These are phyloP conservation scores for Sporodiniella umbellata DNA, from an alignment of 371 early-diverging fungal species.

Conservation along the genomic window DNA sequence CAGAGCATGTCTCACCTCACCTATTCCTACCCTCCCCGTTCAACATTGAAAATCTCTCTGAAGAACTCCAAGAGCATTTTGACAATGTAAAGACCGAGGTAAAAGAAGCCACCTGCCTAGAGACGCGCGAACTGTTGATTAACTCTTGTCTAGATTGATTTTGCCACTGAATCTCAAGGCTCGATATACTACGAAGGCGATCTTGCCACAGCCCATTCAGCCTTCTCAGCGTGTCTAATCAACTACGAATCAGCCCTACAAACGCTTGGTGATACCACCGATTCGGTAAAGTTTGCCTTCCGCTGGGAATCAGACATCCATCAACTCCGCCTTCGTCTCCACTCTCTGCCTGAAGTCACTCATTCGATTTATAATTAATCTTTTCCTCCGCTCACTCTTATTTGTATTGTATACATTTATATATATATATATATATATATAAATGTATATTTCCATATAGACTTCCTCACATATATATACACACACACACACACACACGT, in stretches of 20 bases:
- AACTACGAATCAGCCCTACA: slow-evolving; percentile 12
- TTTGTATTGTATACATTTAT: no score
- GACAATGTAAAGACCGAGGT: slow-evolving; percentile 22
- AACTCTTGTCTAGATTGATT: slow-evolving; percentile 12
- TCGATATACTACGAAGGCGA: slow-evolving; percentile 29
- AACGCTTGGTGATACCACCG: slow-evolving; percentile 10
- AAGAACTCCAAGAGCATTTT: slow-evolving; percentile 15
- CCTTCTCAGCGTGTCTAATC: slow-evolving; percentile 13
- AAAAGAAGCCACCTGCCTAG: background rate
- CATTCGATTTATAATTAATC: slow-evolving; percentile 13
- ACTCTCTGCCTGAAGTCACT: slow-evolving; percentile 9
- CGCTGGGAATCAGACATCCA: slow-evolving; percentile 22
- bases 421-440: no score
- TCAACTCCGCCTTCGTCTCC: slow-evolving; percentile 13
- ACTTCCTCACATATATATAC: no score
- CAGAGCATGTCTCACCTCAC: slow-evolving; percentile 1
- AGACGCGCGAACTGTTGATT: background rate
- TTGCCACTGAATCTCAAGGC: slow-evolving; percentile 26
- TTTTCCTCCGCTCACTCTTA: no score
- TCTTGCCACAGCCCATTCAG: slow-evolving; percentile 9
- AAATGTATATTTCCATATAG: no score
- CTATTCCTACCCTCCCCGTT: background rate
- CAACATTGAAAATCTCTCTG: slow-evolving; percentile 4
- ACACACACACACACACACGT: no score
- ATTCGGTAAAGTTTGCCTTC: slow-evolving; percentile 16